These are phyloP conservation scores for Tricholoma furcatifolium DNA, from an alignment of 768 basidiomycete species.

Conservation along the genomic window DNA sequence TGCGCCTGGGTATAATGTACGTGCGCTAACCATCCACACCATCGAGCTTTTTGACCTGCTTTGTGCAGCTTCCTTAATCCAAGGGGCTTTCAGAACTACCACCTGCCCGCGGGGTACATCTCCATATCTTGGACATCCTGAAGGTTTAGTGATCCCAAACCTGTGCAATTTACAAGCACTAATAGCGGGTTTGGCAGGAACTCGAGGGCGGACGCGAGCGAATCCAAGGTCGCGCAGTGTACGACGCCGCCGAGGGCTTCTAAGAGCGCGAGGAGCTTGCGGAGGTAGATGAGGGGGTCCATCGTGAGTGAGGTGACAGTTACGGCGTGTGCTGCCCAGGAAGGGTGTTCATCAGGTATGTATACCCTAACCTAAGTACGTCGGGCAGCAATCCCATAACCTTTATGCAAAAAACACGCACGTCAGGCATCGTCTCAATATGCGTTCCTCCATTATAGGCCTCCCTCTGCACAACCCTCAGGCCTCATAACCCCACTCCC, in stretches of 20 bases:
- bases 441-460: conserved; percentile 14
- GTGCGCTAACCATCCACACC: conserved; percentile 14
- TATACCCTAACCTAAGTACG: too few relatives aligned
- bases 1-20: conserved; percentile 14
- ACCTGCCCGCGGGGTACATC: too few relatives aligned
- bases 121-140: conserved; percentile 9
- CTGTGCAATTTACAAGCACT: conserved; percentile 15
- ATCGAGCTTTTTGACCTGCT: conserved; percentile 13
- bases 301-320: too few relatives aligned
- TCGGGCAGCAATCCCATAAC: too few relatives aligned
- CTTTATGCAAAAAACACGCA: too few relatives aligned
- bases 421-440: conserved; percentile 11
- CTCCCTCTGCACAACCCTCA: conserved; percentile 11
- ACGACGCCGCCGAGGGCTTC: conserved; percentile 10
- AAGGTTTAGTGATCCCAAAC: conserved; percentile 6
- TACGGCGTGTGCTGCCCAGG: too few relatives aligned
- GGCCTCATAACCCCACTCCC: conserved; percentile 8
- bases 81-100: conserved; percentile 13
- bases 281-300: conserved; percentile 11
- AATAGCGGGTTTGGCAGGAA: too few relatives aligned
- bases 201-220: conserved; percentile 6
- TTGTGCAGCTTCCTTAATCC: conserved; percentile 15
- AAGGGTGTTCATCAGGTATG: too few relatives aligned
- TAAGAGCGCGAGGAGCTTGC: conserved; percentile 3
- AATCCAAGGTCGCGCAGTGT: too few relatives aligned